Evolutionary conservation across 2,329 filamentous ascomycete genomes (phyloP), one percentile per base, ranked within the genome.

Genomic region (Laburnicola sp.): DNA sequence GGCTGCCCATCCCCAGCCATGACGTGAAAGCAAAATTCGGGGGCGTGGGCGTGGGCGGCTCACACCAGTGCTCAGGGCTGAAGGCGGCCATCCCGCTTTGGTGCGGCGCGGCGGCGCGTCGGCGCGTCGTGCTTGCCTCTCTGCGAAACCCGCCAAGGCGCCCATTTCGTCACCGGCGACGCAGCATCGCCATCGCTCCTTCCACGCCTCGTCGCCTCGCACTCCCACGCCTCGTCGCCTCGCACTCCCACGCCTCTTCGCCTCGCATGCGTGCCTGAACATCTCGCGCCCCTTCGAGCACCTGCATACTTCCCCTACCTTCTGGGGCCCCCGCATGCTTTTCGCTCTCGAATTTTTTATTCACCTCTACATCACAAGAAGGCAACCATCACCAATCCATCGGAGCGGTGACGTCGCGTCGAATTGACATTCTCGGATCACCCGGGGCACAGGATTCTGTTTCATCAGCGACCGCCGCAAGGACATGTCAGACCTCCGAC

Each of bases 161-260:
- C 41, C 53, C 45, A 63, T 51, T 60, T 63, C 67, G 67, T 70
- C 67, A 70, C 61, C n/a, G 50, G 53, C 49, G 44, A 51, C 31
- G 47, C 56, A 56, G 51, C 49, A 64, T 67, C 60, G 60, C 54
- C 61, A 69, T 68, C 61, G 51, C 34, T 50, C 48, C 28, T 43
- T 40, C 49, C 27, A 22, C 39, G 22, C n/a, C n/a, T n/a, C n/a
- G n/a, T n/a, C n/a, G n/a, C n/a, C n/a, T n/a, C n/a, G n/a, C n/a
- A n/a, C n/a, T n/a, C n/a, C n/a, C n/a, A n/a, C n/a, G 6, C n/a
- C n/a, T n/a, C n/a, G n/a, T n/a, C n/a, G n/a, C n/a, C n/a, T n/a
- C n/a, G n/a, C n/a, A n/a, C n/a, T n/a, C n/a, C n/a, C n/a, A n/a
- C n/a, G 6, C 40, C 31, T 48, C 8, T 26, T 31, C 45, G 32